Base-by-base conservation (phyloP, 768 basidiomycete genomes). In the Serendipita sp. region DNA sequence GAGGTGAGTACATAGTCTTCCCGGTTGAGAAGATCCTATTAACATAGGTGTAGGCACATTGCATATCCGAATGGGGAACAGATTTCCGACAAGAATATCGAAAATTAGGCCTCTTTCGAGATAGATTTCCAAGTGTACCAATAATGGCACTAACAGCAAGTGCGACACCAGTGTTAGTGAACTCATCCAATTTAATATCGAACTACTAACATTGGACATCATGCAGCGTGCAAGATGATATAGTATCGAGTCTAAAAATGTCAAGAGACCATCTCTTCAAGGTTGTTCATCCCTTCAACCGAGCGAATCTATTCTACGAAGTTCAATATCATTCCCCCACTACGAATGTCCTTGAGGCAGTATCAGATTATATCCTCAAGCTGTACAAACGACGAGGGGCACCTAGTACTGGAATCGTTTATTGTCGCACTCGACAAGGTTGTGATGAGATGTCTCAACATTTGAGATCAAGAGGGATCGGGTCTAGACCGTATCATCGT, bases 121-220 rank as follows among this genome's bases (percentile, higher is more conserved):
- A 80, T 44, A 78, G 76, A 34, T 91, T 85, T 70, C 79, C 80
- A 1, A 76, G 79, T 65, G 81, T 91, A 3, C 90, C 91, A 0
- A 85, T 93, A 68, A 92, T 91, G 88, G 90, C 90, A 2, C 73
- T 92, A 44, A 92, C 89, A 0, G 89, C 90, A 1, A 89, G 87
- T 13, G 89, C 90, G 2, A 92, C 90, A 3, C 73, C 82, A 47
- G 73, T 74, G 88, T 89, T 72, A 32, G 81, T 72, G 18, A 3
- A 28, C 28, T 13, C 44, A 36, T 28, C 15, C n/a, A 30, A 8
- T 8, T 36, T 23, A 3, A 35, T 63, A 28, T 64, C 51, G 35
- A 15, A 18, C 23, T 28, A n/a, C 3, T 8, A 28, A 64, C 16
- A 65, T 28, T n/a, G 23, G 11, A 15, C 63, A 11, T 32, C 18